These are phyloP conservation scores for Pseudocercospora fuligena DNA, from an alignment of 2,329 filamentous ascomycete genomes.

Conservation along the genomic window DNA sequence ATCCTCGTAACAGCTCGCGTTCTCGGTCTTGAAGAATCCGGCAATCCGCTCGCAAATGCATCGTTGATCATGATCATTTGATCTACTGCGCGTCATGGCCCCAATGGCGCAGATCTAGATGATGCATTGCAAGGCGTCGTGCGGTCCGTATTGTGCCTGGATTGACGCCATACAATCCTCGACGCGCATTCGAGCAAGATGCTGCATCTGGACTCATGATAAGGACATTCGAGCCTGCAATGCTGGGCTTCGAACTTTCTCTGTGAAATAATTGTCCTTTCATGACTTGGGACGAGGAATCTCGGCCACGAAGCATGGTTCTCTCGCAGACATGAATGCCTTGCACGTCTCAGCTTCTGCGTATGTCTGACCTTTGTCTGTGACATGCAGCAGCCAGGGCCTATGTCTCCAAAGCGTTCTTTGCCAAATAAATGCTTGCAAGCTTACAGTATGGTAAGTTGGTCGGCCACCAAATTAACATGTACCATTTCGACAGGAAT, in stretches of 20 bases:
- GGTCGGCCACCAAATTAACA: neutral
- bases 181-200: neutral
- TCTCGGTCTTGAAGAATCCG: neutral
- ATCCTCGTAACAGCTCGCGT: neutral
- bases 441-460: neutral
- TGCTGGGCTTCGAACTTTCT: no score
- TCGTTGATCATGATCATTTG: constrained; percentile 3
- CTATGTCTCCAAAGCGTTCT: neutral
- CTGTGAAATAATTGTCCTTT: neutral
- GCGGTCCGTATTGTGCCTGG: no score
- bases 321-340: neutral
- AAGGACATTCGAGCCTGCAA: no score
- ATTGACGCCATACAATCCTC: neutral
- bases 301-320: neutral
- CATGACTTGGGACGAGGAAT: neutral
- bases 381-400: neutral
- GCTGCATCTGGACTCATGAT: neutral
- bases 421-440: neutral
- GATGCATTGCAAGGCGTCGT: neutral
- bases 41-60: neutral
- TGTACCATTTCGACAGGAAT: no score
- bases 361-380: neutral
- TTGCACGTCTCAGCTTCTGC: neutral
- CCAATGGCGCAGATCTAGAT: constrained; percentile 1
- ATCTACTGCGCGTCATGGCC: constrained; percentile 3